These are phyloP conservation scores for Emergomyces orientalis DNA, from an alignment of 2,329 filamentous ascomycete species.

Conservation along the genomic window DNA sequence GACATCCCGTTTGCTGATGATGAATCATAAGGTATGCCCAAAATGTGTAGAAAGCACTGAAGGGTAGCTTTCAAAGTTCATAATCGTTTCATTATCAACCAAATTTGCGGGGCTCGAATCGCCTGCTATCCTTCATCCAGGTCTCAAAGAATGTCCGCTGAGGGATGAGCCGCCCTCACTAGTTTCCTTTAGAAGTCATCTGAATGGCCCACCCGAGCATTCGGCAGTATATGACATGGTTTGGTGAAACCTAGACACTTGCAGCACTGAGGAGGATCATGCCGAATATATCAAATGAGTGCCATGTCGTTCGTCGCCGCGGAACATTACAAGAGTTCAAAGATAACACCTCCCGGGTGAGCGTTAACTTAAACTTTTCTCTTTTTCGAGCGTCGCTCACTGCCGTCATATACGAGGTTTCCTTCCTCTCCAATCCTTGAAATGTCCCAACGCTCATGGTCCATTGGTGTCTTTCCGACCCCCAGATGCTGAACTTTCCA, in stretches of 20 bases:
- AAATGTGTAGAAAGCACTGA: too few relatives aligned
- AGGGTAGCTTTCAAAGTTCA: too few relatives aligned
- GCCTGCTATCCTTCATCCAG: too few relatives aligned
- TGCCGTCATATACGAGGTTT: conserved; percentile 9
- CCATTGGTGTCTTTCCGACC: conserved; percentile 6
- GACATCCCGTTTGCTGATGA: too few relatives aligned
- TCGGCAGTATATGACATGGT: too few relatives aligned
- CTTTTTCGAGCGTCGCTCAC: not conserved
- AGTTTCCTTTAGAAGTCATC: too few relatives aligned
- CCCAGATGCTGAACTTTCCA: conserved; percentile 11
- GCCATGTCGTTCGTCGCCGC: not conserved
- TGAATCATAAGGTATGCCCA: too few relatives aligned
- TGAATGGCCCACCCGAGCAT: too few relatives aligned
- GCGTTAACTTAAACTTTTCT: not conserved
- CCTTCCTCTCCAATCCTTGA: conserved; percentile 7
- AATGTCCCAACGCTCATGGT: conserved; percentile 12
- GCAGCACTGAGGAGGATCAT: not conserved
- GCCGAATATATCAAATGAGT: not conserved
- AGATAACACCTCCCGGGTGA: not conserved
- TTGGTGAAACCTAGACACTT: not conserved
- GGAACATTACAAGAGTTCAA: not conserved
- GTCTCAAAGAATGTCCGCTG: too few relatives aligned
- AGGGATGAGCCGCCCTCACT: too few relatives aligned
- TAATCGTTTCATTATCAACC: not conserved
- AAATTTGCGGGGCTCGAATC: not conserved